Conservation (phyloP, 331 rosid species). For the Prunus yedoensis region DNA sequence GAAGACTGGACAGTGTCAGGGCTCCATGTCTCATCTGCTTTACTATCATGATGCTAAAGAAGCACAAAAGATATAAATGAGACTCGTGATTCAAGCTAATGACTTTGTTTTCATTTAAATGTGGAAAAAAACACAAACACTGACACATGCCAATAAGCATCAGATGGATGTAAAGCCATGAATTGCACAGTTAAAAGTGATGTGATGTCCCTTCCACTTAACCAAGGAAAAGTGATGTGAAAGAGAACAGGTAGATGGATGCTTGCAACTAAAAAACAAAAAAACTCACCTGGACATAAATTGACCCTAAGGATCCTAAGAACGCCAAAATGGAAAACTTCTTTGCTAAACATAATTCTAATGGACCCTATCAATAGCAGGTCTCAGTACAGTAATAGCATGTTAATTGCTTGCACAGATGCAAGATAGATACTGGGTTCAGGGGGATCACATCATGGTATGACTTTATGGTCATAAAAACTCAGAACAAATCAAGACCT, state of each 20-base stretch:
- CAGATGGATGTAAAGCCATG: neutral
- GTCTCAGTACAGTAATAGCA: neutral
- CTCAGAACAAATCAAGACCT: neutral
- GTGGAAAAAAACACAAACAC: neutral
- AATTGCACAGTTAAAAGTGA: neutral
- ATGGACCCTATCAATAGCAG: neutral
- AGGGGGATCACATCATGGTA: neutral
- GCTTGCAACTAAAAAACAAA: neutral
- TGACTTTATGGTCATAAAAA: neutral
- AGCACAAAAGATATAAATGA: slow-evolving; percentile 29
- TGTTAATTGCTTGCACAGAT: neutral
- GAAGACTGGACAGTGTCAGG: slow-evolving; percentile 68
- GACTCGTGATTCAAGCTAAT: neutral
- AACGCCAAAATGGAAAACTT: neutral
- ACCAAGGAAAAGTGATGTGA: neutral
- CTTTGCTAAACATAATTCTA: neutral
- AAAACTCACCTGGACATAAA: neutral
- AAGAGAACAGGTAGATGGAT: neutral
- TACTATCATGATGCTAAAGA: slow-evolving; percentile 44
- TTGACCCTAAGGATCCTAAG: neutral
- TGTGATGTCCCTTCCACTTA: neutral
- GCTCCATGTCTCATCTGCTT: slow-evolving; percentile 57
- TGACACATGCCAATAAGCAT: neutral
- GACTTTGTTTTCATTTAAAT: neutral
- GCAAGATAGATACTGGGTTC: neutral